phyloP scores from a whole-genome alignment of 2,329 filamentous ascomycete genomes.

The Thelonectria olida region DNA sequence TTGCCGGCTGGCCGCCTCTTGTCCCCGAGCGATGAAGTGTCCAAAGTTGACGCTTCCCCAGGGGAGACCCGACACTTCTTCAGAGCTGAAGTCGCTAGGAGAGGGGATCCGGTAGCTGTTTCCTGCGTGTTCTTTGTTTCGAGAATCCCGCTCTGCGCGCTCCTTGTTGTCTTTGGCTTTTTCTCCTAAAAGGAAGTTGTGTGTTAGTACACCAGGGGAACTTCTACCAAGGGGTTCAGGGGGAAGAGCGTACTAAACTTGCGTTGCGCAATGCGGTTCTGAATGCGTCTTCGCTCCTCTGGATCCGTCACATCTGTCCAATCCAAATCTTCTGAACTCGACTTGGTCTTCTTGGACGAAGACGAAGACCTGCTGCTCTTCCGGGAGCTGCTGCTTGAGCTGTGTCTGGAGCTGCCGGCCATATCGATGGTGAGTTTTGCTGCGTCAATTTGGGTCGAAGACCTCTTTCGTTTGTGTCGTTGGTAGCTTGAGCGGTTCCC shows the following conservation, averaged over 20 bases:
- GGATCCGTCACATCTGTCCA: constrained; percentile 77
- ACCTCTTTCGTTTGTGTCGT: constrained; percentile 29
- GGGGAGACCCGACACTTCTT: constrained; percentile 71
- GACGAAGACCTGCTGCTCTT: constrained; percentile 42
- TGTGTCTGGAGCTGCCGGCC: constrained; percentile 35
- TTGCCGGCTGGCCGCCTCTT: constrained; percentile 50
- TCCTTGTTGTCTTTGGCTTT: constrained; percentile 76
- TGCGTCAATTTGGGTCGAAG: constrained; percentile 11
- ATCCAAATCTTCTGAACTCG: constrained; percentile 62
- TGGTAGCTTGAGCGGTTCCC: neutral
- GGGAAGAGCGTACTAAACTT: constrained; percentile 71
- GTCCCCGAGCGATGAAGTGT: constrained; percentile 60
- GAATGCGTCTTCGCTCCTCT: constrained; percentile 76
- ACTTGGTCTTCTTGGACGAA: constrained; percentile 52
- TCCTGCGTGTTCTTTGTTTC: constrained; percentile 71
- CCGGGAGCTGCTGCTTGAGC: constrained; percentile 34
- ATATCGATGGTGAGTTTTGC: constrained; percentile 28
- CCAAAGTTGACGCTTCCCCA: constrained; percentile 76
- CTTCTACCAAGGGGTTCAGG: no score
- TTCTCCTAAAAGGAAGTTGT: constrained; percentile 65
- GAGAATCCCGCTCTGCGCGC: constrained; percentile 67
- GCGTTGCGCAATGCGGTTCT: constrained; percentile 79
- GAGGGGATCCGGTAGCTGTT: constrained; percentile 71
- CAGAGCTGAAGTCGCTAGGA: constrained; percentile 61
- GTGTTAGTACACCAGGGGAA: constrained; percentile 14